Evolutionary conservation across 2,329 filamentous ascomycete genomes (phyloP).

Genomic region (Colletotrichum brevisporum): DNA sequence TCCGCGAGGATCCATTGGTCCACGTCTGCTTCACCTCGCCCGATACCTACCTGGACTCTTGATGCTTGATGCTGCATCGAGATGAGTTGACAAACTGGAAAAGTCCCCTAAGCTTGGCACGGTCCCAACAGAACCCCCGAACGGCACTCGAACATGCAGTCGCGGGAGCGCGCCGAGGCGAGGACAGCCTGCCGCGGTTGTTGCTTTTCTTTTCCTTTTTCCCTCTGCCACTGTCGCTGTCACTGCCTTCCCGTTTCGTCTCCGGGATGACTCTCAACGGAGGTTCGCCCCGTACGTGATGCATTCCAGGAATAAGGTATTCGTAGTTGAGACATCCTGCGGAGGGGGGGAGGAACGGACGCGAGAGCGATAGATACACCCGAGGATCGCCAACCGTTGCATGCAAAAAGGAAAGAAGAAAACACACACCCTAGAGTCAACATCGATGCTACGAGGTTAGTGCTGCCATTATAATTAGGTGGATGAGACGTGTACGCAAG

Average conservation of each 20-base stretch:
- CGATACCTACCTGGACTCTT: no score
- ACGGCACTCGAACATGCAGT: conserved; percentile 5
- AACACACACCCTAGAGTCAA: background rate
- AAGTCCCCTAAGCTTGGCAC: no score
- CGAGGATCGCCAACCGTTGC: conserved; percentile 16
- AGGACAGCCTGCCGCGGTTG: background rate
- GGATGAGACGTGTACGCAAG: background rate
- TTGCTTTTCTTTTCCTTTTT: conserved; percentile 2
- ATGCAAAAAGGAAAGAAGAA: conserved; percentile 8
- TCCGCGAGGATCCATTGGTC: no score
- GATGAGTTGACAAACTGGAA: no score
- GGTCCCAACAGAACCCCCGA: conserved; percentile 1
- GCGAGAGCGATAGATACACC: conserved; percentile 1
- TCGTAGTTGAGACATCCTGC: no score
- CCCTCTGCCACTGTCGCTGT: background rate
- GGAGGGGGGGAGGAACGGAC: no score
- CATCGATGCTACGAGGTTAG: background rate
- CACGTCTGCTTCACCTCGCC: no score
- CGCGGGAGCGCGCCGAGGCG: conserved; percentile 17
- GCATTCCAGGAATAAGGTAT: conserved; percentile 19
- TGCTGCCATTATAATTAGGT: background rate
- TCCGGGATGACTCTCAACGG: conserved; percentile 18
- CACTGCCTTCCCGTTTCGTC: conserved; percentile 23
- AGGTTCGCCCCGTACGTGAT: conserved; percentile 3
- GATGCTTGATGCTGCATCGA: no score